Evolutionary conservation across 2,329 filamentous ascomycete genomes (phyloP).

Genomic region (Didymella sp.): DNA sequence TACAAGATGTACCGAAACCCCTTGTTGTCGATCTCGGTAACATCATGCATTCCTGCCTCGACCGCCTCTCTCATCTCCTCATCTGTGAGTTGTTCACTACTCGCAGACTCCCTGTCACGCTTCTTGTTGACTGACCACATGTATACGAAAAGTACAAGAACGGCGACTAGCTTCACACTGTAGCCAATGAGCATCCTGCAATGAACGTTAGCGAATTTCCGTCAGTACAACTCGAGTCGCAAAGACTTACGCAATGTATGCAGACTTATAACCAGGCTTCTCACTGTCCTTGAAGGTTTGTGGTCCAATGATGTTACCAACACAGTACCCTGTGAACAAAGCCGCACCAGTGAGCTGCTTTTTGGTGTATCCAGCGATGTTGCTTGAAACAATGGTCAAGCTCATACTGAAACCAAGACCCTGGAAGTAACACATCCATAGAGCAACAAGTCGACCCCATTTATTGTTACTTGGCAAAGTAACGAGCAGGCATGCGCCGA

Average conservation of each 20-base stretch:
- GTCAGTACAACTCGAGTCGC: too few relatives aligned
- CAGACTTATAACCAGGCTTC: slow-evolving; percentile 44
- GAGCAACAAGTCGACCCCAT: slow-evolving; percentile 42
- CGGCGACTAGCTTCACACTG: slow-evolving; percentile 49
- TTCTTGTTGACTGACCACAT: slow-evolving; percentile 48
- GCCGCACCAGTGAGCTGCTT: slow-evolving; percentile 64
- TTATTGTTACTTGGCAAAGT: slow-evolving; percentile 25
- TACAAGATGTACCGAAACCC: slow-evolving; percentile 52
- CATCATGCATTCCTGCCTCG: slow-evolving; percentile 53
- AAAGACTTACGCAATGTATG: slow-evolving; percentile 24
- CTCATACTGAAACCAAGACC: slow-evolving; percentile 46
- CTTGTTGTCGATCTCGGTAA: slow-evolving; percentile 54
- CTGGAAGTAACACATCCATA: slow-evolving; percentile 54
- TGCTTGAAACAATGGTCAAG: slow-evolving; percentile 52
- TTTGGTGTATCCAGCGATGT: slow-evolving; percentile 49
- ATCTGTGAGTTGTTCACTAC: slow-evolving; percentile 32
- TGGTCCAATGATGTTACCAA: slow-evolving; percentile 53
- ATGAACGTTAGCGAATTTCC: too few relatives aligned
- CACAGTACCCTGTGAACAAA: slow-evolving; percentile 52
- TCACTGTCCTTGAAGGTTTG: slow-evolving; percentile 52
- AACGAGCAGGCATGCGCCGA: slow-evolving; percentile 30
- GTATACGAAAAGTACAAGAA: slow-evolving; percentile 45
- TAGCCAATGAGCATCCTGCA: slow-evolving; percentile 49
- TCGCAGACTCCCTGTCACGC: slow-evolving; percentile 40
- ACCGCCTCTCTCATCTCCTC: slow-evolving; percentile 44